These are phyloP conservation scores for Acanthamoeba castellanii DNA, from an alignment of 208 protist species.

Conservation along the genomic window DNA sequence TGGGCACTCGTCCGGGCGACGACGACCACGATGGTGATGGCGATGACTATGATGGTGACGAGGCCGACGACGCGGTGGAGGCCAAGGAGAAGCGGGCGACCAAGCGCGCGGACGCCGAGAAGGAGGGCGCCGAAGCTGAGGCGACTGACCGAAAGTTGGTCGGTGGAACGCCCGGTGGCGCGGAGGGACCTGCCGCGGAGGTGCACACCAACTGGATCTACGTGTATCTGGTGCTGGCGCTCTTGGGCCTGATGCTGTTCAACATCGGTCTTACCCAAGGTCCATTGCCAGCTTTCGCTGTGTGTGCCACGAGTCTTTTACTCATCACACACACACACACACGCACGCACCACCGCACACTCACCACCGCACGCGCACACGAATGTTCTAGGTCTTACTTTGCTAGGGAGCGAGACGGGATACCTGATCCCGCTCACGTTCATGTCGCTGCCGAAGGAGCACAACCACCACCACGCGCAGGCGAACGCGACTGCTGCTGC, in stretches of 20 bases:
- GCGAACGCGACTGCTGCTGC: not conserved
- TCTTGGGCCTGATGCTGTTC: not conserved
- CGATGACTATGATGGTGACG: not conserved
- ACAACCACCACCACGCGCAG: not conserved
- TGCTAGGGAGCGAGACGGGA: constrained; percentile 8
- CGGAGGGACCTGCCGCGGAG: not conserved
- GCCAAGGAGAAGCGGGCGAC: not conserved
- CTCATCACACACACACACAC: too few species aligned
- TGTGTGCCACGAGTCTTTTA: not conserved
- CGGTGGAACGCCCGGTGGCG: not conserved
- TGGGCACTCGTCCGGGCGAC: not conserved
- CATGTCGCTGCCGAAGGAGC: constrained; percentile 6
- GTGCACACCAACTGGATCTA: not conserved
- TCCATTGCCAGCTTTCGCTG: not conserved
- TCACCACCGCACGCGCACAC: not conserved
- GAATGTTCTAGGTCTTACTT: not conserved
- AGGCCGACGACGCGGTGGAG: not conserved
- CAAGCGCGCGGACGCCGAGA: not conserved
- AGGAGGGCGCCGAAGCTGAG: not conserved
- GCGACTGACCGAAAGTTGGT: not conserved
- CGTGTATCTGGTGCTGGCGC: not conserved
- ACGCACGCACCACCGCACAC: too few species aligned
- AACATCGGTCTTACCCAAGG: constrained; percentile 27
- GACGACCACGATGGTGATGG: not conserved
- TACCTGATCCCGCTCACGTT: constrained; percentile 17